Conservation (phyloP, 2,329 filamentous ascomycete genomes). For the Nemania sp. region DNA sequence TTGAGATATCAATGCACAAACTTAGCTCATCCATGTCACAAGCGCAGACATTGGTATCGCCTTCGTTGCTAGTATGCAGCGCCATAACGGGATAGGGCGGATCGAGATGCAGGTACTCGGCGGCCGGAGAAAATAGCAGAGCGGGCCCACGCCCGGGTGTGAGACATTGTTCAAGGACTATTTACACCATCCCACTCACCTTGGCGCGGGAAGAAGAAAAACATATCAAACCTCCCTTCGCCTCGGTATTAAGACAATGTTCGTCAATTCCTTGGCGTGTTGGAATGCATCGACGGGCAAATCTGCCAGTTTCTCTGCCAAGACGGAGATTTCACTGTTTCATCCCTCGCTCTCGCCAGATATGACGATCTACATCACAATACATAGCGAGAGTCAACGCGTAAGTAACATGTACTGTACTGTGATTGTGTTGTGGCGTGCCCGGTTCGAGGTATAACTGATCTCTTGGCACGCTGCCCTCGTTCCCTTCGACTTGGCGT, state of each 20-base stretch:
- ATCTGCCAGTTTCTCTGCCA: conserved; percentile 22
- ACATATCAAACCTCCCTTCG: background rate
- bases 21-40: too few relatives aligned
- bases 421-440: background rate
- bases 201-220: background rate
- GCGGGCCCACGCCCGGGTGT: conserved; percentile 1
- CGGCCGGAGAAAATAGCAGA: too few relatives aligned
- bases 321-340: conserved; percentile 34
- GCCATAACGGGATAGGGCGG: too few relatives aligned
- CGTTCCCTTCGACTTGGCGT: background rate
- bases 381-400: conserved; percentile 7
- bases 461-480: conserved; percentile 28
- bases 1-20: too few relatives aligned
- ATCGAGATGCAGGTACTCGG: too few relatives aligned
- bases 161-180: conserved; percentile 12
- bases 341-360: conserved; percentile 8
- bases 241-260: conserved; percentile 3
- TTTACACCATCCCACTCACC: background rate
- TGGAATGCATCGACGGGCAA: conserved; percentile 14
- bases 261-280: background rate
- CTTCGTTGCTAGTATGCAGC: too few relatives aligned
- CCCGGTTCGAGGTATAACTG: conserved; percentile 16
- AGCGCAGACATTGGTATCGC: too few relatives aligned
- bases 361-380: conserved; percentile 23
- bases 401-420: too few relatives aligned